These are phyloP conservation scores for Taphrina confusa DNA, from an alignment of 1,139 yeast genomes.

Conservation along the genomic window DNA sequence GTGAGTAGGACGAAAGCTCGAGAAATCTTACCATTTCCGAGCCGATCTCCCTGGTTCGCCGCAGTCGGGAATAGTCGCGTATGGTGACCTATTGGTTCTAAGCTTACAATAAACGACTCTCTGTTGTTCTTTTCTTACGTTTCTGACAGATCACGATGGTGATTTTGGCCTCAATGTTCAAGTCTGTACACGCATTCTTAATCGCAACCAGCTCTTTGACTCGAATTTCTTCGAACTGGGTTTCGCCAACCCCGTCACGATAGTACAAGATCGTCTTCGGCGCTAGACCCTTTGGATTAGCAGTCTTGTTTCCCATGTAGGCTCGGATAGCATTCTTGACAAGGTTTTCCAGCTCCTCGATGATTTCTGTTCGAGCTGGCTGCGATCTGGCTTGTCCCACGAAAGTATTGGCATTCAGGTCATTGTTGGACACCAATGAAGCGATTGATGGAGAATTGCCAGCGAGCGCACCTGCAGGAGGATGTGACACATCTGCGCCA, in stretches of 20 bases:
- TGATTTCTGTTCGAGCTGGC: constrained; percentile 43
- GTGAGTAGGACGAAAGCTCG: not conserved
- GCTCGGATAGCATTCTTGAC: constrained; percentile 42
- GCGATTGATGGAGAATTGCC: constrained; percentile 43
- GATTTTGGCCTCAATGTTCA: constrained; percentile 43
- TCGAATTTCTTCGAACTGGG: constrained; percentile 44
- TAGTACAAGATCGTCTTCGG: constrained; percentile 44
- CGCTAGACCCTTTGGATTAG: constrained; percentile 39
- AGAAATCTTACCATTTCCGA: constrained; percentile 38
- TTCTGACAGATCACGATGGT: constrained; percentile 44
- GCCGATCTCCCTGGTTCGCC: constrained; percentile 41
- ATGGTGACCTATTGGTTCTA: constrained; percentile 40
- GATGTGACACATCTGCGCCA: constrained; percentile 47
- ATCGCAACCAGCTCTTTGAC: constrained; percentile 44
- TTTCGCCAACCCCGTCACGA: constrained; percentile 47
- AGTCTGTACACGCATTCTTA: constrained; percentile 42
- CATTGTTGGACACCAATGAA: constrained; percentile 44
- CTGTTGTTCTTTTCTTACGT: constrained; percentile 11
- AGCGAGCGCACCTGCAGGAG: constrained; percentile 42
- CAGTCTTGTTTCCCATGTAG: constrained; percentile 38
- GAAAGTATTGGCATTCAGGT: constrained; percentile 42
- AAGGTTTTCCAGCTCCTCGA: constrained; percentile 43
- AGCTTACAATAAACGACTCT: too few relatives aligned
- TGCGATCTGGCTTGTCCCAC: constrained; percentile 45
- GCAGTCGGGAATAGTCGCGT: constrained; percentile 45